Percentiles rank a stretch among this genome's conserved stretches.
Evolutionary conservation across 73 alveolate species (phyloP).

Genomic region (Diophrys appendiculata): DNA sequence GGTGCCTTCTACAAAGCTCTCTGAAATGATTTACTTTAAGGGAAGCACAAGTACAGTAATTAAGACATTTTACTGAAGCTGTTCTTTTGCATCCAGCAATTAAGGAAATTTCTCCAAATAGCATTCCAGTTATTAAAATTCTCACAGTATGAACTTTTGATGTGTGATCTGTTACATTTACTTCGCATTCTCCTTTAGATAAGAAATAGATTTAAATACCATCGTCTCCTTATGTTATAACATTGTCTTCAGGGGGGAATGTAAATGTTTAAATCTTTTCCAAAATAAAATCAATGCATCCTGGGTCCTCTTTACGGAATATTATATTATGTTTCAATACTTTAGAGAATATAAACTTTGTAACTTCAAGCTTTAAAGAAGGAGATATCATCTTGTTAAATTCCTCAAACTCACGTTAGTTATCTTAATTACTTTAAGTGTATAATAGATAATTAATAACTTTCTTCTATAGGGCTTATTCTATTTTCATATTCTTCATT

Average conservation of each 20-base stretch:
- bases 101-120: conserved; percentile 63
- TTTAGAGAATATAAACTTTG: conserved; percentile 33
- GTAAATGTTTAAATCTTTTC: conserved; percentile 4
- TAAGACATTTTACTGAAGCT: conserved; percentile 68
- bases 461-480: conserved; percentile 31
- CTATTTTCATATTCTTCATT: conserved; percentile 51
- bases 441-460: conserved; percentile 39
- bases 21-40: conserved; percentile 67
- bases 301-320: not conserved
- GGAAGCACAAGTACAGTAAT: conserved; percentile 82
- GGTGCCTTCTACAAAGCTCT: not conserved
- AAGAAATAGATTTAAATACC: conserved; percentile 17
- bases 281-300: not conserved
- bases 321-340: conserved; percentile 20
- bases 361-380: conserved; percentile 43
- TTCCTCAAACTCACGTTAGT: conserved; percentile 48
- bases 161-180: conserved; percentile 32
- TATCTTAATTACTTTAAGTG: conserved; percentile 50
- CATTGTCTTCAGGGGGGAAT: conserved; percentile 21
- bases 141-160: not conserved
- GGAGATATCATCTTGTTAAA: conserved; percentile 56
- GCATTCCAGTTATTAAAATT: conserved; percentile 30
- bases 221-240: conserved; percentile 27
- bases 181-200: conserved; percentile 48
- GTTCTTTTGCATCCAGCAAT: conserved; percentile 47